Base-by-base conservation (phyloP, 2,329 filamentous ascomycete genomes). In the Pseudodiploospora longispora region DNA sequence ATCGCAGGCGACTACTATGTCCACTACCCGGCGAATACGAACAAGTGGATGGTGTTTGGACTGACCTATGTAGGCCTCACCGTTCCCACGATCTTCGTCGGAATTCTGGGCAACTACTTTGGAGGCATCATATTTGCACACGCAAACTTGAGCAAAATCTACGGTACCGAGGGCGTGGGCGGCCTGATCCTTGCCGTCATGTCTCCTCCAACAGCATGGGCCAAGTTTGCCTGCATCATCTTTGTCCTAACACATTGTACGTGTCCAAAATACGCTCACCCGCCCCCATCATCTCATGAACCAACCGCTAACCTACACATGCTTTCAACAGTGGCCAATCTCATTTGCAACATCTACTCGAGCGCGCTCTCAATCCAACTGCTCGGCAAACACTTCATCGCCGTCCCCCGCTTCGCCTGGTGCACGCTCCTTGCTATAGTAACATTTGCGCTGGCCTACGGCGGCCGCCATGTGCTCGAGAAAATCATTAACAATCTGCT, bases 301-400 rank as follows among this genome's bases (percentile, higher is more conserved):
- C 19, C 19, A 19, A 19, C 19, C 19, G 19, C 19, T 43, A 27
- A 47, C 47, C 6, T 43, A 40, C 36, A 43, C 36, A 0, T 47
- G 12, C 33, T 46, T 12, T 41, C 38, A 46, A 49, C 19, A 19
- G 19, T 19, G 19, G 19, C 19, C 19, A 19, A 19, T 19, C 19
- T 19, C 41, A 50, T 52, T 41, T 49, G 48, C 12, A 51, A 51
- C 34, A 52, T 51, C 33, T 54, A 54, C 36, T 54, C 52, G 6
- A 49, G 44, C 27, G 52, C 47, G 2, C 41, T 54, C 10, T 51
- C 48, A 36, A 44, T 54, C 32, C 52, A 54, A 33, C 47, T 54
- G 2, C 39, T 54, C 30, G 52, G 52, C 29, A 44, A 48, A 32
- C 47, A 51, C 32, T 54, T 52, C 36, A 46, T 50, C 35, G 52